Evolutionary conservation across 2,329 filamentous ascomycete genomes (phyloP), one percentile per base, ranked within the genome.

Genomic region (Alternaria atra): DNA sequence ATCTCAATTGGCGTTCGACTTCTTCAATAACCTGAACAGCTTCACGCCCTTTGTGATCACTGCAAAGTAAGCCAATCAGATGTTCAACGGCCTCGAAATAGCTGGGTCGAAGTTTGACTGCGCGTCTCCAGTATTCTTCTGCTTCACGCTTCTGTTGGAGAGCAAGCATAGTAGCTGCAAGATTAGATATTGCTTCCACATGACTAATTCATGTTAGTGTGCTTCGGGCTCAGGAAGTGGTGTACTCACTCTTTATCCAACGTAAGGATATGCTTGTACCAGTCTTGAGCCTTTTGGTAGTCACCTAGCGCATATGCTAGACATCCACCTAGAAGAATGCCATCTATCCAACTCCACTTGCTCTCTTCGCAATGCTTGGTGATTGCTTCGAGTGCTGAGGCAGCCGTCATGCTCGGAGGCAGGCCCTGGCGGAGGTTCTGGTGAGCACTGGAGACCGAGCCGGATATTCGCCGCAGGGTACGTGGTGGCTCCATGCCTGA

Each of bases 41-140:
- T 75, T 98, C 93, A 70, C 86, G 89, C 50, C 89, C 91, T 64
- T 94, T 87, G 59, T 96, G 91, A 62, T 89, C 92, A 50, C 86
- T 88, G 75, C 94, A 97, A 17, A 98, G 80, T 47, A 98, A 83
- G 1, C 93, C 93, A 30, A 98, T 91, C 1, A 99, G 85, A 81
- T 98, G 94, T 76, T 99, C 95, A 3, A 95, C 93, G 7, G 95
- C 94, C 80, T 99, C 95, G 58, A 99, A 91, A 79, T 97, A 96
- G 73, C 89, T 91, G 0, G 95, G 95, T 8, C 92, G 89, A 58
- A 92, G 82, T 73, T 89, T 91, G 27, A 98, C 89, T n/a, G 93
- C 93, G 62, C 87, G 88, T 66, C 90, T 84, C 95, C 95, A 99
- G 73, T 93, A 87, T 59, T 89, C 85, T 74, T 97, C 90, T 6